Evolutionary conservation across 495 filamentous ascomycete species (phyloP), one percentile per base, ranked within the genome.

Genomic region (Staphylotrichum tortipilum): DNA sequence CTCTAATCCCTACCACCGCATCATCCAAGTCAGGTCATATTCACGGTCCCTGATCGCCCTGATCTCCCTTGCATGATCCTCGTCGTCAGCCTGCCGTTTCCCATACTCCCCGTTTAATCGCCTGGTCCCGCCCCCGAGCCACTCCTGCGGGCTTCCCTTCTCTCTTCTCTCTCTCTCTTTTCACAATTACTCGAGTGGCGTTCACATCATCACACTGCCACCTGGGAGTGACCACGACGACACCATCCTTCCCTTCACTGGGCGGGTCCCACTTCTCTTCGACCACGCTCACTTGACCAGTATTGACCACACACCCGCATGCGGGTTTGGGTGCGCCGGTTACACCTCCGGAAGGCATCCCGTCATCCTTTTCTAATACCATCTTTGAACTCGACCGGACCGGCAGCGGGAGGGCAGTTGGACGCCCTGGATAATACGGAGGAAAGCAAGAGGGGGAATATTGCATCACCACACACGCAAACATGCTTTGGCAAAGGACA

Each of bases 191-290:
- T 47, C 44, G 22, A 29, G 33, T 19, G 22, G 28, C 31, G 33
- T 42, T 28, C 21, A 19, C 29, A 17, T 30, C 23, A 24, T 45
- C 29, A 5, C n/a, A n/a, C 37, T 24, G 18, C 14, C 39, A 19
- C 15, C 39, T 44, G 40, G 41, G 52, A 46, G 52, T 34, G 40
- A 51, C 26, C 47, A 47, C 52, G 31, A 45, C 51, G 17, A 46
- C 26, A 24, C 24, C 48, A 36, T 41, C 57, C 49, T 59, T 55
- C 52, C 56, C 54, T 59, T 59, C 41, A 42, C 40, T 45, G 61
- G 61, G 61, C 61, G 36, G 61, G 61, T 47, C 61, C 61, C 61
- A 30, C 49, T 54, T 56, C 50, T 54, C 48, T 57, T 61, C 53
- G 17, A 48, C 31, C 42, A 45, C 43, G 17, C 48, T 53, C 48